Percentiles rank a stretch among this genome's conserved stretches.
Evolutionary conservation across 2,329 filamentous ascomycete genomes (phyloP).

Genomic region (Fusarium sublunatum): DNA sequence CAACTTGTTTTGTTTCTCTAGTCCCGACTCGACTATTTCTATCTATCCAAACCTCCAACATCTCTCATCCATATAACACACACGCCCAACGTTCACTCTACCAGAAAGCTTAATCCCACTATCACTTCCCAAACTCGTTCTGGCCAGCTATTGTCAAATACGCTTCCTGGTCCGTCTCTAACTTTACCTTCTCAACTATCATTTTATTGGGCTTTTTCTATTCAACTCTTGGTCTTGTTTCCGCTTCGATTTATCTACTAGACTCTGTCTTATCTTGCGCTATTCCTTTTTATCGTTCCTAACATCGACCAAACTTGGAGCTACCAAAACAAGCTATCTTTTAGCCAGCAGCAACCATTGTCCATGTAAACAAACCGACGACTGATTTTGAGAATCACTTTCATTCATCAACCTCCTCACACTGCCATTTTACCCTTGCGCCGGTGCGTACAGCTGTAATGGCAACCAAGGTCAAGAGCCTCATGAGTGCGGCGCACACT

Average conservation of each 20-base stretch:
- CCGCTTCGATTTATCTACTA: slow-evolving; percentile 19
- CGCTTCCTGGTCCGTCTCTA: slow-evolving; percentile 28
- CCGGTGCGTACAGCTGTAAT: slow-evolving; percentile 52
- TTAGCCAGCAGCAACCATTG: slow-evolving; percentile 35
- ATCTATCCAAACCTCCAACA: background rate
- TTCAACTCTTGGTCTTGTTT: slow-evolving; percentile 8
- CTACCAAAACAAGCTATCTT: slow-evolving; percentile 29
- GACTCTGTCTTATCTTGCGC: slow-evolving; percentile 15
- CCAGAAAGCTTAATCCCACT: slow-evolving; percentile 31
- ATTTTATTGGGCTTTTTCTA: slow-evolving; percentile 27
- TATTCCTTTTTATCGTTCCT: slow-evolving; percentile 33
- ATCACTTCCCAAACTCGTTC: slow-evolving; percentile 12
- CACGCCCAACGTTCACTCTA: slow-evolving; percentile 10
- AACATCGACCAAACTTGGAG: slow-evolving; percentile 25
- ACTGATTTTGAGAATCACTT: slow-evolving; percentile 9
- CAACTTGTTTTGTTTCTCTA: slow-evolving; percentile 9
- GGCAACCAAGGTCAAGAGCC: slow-evolving; percentile 66
- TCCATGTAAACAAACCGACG: slow-evolving; percentile 44
- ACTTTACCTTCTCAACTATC: slow-evolving; percentile 23
- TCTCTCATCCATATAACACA: background rate
- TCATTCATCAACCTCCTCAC: slow-evolving; percentile 4
- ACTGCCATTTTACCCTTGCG: slow-evolving; percentile 8
- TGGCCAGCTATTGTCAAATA: slow-evolving; percentile 15
- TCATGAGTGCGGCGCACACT: slow-evolving; percentile 77
- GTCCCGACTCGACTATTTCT: slow-evolving; percentile 2